These are phyloP conservation scores for Cercospora sojina DNA, from an alignment of 2,329 filamentous ascomycete genomes.

Conservation along the genomic window DNA sequence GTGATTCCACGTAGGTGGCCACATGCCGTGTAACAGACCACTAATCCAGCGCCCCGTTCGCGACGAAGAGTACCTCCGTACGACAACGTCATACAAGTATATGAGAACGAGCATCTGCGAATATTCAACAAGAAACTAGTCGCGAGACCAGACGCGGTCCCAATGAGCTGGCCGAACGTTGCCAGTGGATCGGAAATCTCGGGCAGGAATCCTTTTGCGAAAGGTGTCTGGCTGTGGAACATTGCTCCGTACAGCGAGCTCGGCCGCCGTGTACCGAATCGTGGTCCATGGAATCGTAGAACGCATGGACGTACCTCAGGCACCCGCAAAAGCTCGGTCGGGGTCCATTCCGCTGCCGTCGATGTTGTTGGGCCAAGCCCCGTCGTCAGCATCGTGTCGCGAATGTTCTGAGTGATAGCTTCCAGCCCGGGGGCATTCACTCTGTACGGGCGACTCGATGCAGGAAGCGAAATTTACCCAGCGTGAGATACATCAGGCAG, in stretches of 20 bases:
- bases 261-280: background rate
- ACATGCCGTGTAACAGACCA: background rate
- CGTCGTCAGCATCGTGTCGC: background rate
- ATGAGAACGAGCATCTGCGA: background rate
- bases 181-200: background rate
- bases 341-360: background rate
- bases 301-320: background rate
- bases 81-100: background rate
- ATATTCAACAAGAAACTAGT: background rate
- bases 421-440: background rate
- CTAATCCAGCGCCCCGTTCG: background rate
- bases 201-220: background rate
- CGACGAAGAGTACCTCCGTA: background rate
- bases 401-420: background rate
- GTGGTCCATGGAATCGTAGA: background rate
- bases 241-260: background rate
- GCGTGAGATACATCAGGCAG: background rate
- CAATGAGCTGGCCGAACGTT: background rate
- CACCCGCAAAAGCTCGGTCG: background rate
- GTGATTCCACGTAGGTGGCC: slow-evolving; percentile 6
- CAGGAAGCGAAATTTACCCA: background rate
- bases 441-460: background rate
- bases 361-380: background rate
- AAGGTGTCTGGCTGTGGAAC: background rate
- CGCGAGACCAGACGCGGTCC: background rate